A percentile compares a stretch with the other conserved stretches of the same genome.
Conservation (phyloP, 2,329 filamentous ascomycete species). For the Phialophora tarda region DNA sequence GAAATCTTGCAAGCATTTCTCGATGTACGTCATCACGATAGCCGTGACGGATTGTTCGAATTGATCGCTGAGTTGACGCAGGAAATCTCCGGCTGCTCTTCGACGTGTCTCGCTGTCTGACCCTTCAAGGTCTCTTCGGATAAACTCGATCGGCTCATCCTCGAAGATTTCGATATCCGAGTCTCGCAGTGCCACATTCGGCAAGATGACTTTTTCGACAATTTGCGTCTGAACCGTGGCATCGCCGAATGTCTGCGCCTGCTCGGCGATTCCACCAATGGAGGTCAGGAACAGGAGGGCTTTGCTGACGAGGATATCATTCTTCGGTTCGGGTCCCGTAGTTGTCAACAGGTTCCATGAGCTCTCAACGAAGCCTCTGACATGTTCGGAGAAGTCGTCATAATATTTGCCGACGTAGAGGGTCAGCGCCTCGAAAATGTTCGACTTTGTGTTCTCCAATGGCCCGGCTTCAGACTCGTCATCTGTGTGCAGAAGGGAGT, state of each 20-base stretch:
- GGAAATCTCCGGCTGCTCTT: slow-evolving; percentile 91
- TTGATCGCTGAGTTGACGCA: slow-evolving; percentile 84
- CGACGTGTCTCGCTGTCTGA: slow-evolving; percentile 94
- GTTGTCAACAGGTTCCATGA: slow-evolving; percentile 91
- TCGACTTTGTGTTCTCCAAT: slow-evolving; percentile 85
- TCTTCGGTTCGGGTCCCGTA: slow-evolving; percentile 85
- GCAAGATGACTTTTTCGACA: slow-evolving; percentile 92
- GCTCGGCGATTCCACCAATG: slow-evolving; percentile 76
- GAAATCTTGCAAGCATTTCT: slow-evolving; percentile 78
- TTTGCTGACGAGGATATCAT: slow-evolving; percentile 92
- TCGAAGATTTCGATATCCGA: slow-evolving; percentile 96
- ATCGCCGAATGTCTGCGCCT: slow-evolving; percentile 85
- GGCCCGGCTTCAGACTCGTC: slow-evolving; percentile 88
- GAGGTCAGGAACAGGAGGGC: slow-evolving; percentile 93
- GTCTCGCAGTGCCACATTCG: slow-evolving; percentile 88
- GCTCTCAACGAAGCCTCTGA: slow-evolving; percentile 82
- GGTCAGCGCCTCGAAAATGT: slow-evolving; percentile 88
- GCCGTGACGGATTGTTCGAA: slow-evolving; percentile 84
- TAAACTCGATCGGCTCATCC: slow-evolving; percentile 98
- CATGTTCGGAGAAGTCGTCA: slow-evolving; percentile 83
- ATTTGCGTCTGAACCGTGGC: slow-evolving; percentile 80
- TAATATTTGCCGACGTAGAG: slow-evolving; percentile 95
- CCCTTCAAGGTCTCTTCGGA: slow-evolving; percentile 90
- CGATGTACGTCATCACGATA: slow-evolving; percentile 86
- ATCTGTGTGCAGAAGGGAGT: slow-evolving; percentile 78